Base-by-base conservation (phyloP, 2,329 filamentous ascomycete genomes). In the Thielaviopsis punctulata region DNA sequence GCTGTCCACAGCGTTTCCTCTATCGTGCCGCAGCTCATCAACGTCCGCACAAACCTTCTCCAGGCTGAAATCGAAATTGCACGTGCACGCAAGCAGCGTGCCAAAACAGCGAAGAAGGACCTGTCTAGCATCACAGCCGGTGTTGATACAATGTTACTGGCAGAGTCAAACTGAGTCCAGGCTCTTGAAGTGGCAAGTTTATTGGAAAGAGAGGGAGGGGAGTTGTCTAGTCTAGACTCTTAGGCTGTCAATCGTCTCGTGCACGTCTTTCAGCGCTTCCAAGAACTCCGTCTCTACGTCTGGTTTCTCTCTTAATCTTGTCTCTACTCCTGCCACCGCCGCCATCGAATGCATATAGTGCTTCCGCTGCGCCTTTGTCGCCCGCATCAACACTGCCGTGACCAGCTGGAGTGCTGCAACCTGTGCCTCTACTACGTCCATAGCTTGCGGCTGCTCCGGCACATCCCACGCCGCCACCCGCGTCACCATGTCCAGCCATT, bases 51-150 rank as follows among this genome's bases (percentile, higher is more conserved):
- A 24, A 72, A 78, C 59, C 79, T 90, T 74, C 69, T 70, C 13
- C 65, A 66, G n/a, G 62, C 85, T 4, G 84, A 88, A 66, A 77
- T 81, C 49, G 75, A 83, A 58, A 79, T 90, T 51, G 71, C 82
- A 36, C 69, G 82, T 53, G 75, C 73, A 33, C 67, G 72, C 53
- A 79, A 80, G 66, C 71, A 63, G 64, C 66, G 73, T 33, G 68
- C 69, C 23, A 77, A 76, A 62, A 67, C 66, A 1, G 67, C 67
- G 55, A 30, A 19, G 4, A 46, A 24, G 22, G 49, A 46, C 19
- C 19, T 30, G 39, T 41, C 19, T 4, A 33, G 18, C 3, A 22
- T 46, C 7, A 46, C 45, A 22, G 22, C 45, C 3, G 45, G 18
- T 13, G 3, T 46, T 25, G 45, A 46, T 4, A 18, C 45, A 10